These are phyloP conservation scores for Heliamphora exappendiculata DNA, from an alignment of 148 eudicot genomes.

Conservation along the genomic window DNA sequence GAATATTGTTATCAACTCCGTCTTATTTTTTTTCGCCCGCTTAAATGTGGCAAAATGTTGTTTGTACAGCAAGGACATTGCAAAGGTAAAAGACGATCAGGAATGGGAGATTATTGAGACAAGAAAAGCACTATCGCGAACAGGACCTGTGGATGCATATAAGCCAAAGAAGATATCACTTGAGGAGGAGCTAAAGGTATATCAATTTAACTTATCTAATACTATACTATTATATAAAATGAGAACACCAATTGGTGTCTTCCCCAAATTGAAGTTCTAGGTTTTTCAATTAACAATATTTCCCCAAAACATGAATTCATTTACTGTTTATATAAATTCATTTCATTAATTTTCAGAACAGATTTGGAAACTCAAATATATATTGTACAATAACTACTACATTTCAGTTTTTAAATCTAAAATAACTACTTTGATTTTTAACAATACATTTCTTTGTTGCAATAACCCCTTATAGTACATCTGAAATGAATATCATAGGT, in stretches of 20 bases:
- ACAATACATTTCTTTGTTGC: too few species aligned
- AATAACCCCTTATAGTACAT: neutral
- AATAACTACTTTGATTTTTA: constrained; percentile 2
- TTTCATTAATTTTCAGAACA: too few species aligned
- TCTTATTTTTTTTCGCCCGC: neutral
- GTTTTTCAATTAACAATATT: too few species aligned
- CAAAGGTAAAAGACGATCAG: constrained; percentile 83
- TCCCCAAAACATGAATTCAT: too few species aligned
- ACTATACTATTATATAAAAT: too few species aligned
- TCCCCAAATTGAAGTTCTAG: too few species aligned
- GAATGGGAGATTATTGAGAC: constrained; percentile 97
- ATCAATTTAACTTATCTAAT: too few species aligned
- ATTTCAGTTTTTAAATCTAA: neutral
- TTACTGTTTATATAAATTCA: too few species aligned
- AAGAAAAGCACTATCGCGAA: constrained; percentile 78
- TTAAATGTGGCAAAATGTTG: neutral
- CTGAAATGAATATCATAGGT: neutral
- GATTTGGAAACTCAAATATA: too few species aligned
- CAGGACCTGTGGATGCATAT: constrained; percentile 77
- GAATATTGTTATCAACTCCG: neutral
- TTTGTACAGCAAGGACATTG: constrained; percentile 80
- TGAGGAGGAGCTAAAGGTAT: constrained; percentile 88
- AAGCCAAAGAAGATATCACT: constrained; percentile 72
- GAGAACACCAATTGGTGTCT: too few species aligned
- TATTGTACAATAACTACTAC: too few species aligned